Evolutionary conservation across 352 stramenopile genomes (phyloP), one percentile per base, ranked within the genome.

Genomic region (Phytopythium delawarense): DNA sequence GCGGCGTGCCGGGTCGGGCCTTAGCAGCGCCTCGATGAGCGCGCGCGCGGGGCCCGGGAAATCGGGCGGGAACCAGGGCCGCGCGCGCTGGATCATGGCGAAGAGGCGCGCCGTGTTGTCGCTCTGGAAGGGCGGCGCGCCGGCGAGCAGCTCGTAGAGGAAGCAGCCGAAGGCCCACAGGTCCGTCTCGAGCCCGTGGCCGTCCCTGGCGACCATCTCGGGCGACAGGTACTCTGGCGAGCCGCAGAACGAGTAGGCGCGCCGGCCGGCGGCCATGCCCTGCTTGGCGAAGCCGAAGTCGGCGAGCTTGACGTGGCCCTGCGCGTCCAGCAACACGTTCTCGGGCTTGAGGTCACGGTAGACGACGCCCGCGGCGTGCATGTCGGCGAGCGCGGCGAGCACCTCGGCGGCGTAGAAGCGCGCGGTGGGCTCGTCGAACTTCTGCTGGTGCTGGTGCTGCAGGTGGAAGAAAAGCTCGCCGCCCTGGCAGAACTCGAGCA

Each of bases 261-360:
- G 82, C 23, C 78, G 57, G 13, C 77, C 75, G 11, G 68, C 61
- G 1, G 23, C 64, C 81, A 89, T 89, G 46, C 84, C 65, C 52
- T 90, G 73, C 61, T 92, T 91, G 35, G 82, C 84, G 59, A 94
- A 92, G 42, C 85, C 85, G 73, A 94, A 94, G 68, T 94, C 85
- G 0, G 83, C 83, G 13, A 94, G 74, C 60, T 89, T 91, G 46
- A 94, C 71, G 70, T 95, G 83, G 7, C 86, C 86, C 53, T 87
- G 57, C 4, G 75, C 80, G 57, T 94, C 85, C 2, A 99, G 74
- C 46, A 99, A 69, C 25, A 99, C 93, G 74, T 99, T 99, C 76
- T 99, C 98, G 0, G 97, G 97, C 70, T 99, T 99, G 8, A 99
- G 75, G 83, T 99, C 97, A 5, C 48, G 92, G 62, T 92, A 90